Evolutionary conservation across 192 early-diverging fungal species (phyloP).

Genomic region (Radiomyces spectabilis): DNA sequence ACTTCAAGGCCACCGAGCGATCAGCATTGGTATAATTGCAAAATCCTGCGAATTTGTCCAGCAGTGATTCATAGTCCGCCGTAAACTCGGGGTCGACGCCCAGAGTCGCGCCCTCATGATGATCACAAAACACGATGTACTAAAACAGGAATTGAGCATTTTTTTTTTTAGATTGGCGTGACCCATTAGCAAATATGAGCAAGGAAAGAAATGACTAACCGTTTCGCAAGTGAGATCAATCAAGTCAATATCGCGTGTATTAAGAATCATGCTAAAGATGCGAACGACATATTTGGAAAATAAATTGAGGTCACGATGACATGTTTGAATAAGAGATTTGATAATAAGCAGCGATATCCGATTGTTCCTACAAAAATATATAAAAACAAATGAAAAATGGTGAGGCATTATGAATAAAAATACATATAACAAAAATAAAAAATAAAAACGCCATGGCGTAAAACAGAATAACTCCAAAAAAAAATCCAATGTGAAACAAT

Average conservation of each 20-base stretch:
- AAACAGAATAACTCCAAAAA: not conserved
- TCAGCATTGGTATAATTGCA: conserved; percentile 19
- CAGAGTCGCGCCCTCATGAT: conserved; percentile 62
- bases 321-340: conserved; percentile 62
- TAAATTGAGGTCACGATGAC: conserved; percentile 69
- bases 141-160: conserved; percentile 15
- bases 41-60: conserved; percentile 49
- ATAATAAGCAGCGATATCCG: conserved; percentile 70
- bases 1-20: conserved; percentile 16
- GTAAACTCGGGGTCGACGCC: conserved; percentile 60
- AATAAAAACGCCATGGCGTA: not conserved
- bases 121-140: conserved; percentile 64
- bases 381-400: not conserved
- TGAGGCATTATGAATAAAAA: not conserved
- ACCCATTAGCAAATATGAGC: not conserved
- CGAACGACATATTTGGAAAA: conserved; percentile 76
- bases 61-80: conserved; percentile 48
- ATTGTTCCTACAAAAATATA: conserved; percentile 37
- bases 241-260: conserved; percentile 53
- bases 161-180: not conserved
- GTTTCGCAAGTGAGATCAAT: conserved; percentile 50
- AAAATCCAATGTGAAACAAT: not conserved
- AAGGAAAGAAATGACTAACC: conserved; percentile 22
- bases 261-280: conserved; percentile 52
- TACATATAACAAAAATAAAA: not conserved